Evolutionary conservation across 2,329 filamentous ascomycete species (phyloP).

Genomic region (Dendryphion nanum): DNA sequence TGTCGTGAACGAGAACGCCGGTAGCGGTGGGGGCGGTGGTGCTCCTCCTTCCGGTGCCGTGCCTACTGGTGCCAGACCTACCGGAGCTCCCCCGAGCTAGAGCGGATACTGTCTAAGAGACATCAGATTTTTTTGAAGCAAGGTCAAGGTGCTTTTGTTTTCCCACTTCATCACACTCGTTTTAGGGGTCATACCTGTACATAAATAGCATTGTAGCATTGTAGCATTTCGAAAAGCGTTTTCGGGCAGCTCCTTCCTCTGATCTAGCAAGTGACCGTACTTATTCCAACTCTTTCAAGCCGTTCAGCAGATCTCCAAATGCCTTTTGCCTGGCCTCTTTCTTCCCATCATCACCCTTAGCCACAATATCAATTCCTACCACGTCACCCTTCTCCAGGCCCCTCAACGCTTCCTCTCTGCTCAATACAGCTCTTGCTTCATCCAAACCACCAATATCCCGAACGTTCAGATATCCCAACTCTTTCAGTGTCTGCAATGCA

Average conservation of each 20-base stretch:
- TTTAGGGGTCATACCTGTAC: too few species aligned
- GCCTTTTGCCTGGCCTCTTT: conserved; percentile 18
- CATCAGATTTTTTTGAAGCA: too few species aligned
- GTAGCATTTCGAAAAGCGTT: too few species aligned
- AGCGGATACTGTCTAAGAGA: too few species aligned
- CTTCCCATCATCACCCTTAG: conserved; percentile 6
- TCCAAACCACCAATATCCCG: conserved; percentile 39
- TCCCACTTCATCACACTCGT: too few species aligned
- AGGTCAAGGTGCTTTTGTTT: too few species aligned
- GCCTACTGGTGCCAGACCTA: conserved; percentile 9
- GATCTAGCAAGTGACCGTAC: too few species aligned
- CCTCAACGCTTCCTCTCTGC: conserved; percentile 22
- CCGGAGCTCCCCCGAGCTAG: conserved; percentile 6
- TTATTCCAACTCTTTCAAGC: conserved; percentile 18
- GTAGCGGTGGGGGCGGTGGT: conserved; percentile 13
- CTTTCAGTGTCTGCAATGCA: conserved; percentile 26
- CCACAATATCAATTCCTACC: conserved; percentile 6
- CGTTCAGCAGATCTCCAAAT: conserved; percentile 24
- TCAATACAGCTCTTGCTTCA: conserved; percentile 26
- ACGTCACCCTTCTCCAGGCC: conserved; percentile 7
- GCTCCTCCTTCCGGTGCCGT: conserved; percentile 6
- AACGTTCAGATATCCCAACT: conserved; percentile 28
- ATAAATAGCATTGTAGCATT: too few species aligned
- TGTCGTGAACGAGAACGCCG: conserved; percentile 22
- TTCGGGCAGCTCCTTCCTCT: too few species aligned